Evolutionary conservation across 1,284 basidiomycete species (phyloP).

Genomic region (Erythrobasidium hasegawianum): DNA sequence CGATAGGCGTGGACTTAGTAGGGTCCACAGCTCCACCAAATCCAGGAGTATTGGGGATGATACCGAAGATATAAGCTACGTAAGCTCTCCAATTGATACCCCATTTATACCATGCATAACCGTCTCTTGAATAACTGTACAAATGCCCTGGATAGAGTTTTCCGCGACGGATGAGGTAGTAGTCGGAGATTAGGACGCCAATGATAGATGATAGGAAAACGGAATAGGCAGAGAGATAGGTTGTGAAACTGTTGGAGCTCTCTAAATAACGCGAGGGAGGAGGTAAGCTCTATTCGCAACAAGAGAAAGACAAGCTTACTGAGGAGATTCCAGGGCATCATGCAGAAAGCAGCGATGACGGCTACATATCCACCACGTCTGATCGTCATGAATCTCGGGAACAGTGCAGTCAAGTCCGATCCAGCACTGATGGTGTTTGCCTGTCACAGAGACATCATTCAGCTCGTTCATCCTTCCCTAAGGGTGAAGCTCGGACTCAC

Average conservation of each 20-base stretch:
- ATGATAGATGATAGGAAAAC: conserved; percentile 77
- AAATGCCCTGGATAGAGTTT: conserved; percentile 68
- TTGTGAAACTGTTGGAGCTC: conserved; percentile 65
- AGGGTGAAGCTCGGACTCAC: not conserved
- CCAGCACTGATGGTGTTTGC: conserved; percentile 82
- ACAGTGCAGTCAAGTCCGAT: conserved; percentile 74
- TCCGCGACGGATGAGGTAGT: conserved; percentile 70
- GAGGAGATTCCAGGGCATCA: not conserved
- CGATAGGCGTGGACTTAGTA: conserved; percentile 55
- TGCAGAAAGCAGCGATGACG: conserved; percentile 64
- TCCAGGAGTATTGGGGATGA: conserved; percentile 43
- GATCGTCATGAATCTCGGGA: conserved; percentile 79
- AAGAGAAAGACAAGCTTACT: not conserved
- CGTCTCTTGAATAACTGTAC: conserved; percentile 58
- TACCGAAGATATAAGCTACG: conserved; percentile 42
- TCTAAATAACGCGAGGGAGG: no score
- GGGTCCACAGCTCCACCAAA: conserved; percentile 54
- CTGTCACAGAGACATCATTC: conserved; percentile 51
- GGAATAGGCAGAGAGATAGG: conserved; percentile 77
- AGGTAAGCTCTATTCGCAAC: not conserved
- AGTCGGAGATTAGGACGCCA: conserved; percentile 69
- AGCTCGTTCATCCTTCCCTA: not conserved
- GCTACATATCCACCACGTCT: conserved; percentile 75
- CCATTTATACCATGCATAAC: conserved; percentile 71
- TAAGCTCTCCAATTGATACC: conserved; percentile 67